phyloP scores from a whole-genome alignment of 129 eudicot species.

The Smallanthus sonchifolius region DNA sequence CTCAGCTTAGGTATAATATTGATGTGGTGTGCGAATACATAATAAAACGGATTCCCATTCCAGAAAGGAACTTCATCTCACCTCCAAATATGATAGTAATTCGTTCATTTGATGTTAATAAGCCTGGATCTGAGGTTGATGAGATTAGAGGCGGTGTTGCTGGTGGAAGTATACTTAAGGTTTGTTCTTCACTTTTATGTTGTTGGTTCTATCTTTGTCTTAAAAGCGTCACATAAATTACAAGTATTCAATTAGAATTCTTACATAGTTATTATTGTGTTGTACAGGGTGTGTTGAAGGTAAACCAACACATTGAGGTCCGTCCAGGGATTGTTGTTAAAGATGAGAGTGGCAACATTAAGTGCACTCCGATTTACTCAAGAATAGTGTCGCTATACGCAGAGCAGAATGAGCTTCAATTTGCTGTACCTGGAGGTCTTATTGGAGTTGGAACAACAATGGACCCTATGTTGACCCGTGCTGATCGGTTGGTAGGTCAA shows the following conservation, averaged over 20 bases:
- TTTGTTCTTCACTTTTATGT: conserved; percentile 1
- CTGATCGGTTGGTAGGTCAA: conserved; percentile 96
- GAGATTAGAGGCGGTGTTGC: conserved; percentile 97
- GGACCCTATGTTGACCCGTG: conserved; percentile 98
- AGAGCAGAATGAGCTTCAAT: conserved; percentile 91
- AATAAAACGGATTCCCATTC: conserved; percentile 89
- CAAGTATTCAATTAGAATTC: not conserved
- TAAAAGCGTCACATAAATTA: not conserved
- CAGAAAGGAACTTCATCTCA: conserved; percentile 83
- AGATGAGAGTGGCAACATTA: conserved; percentile 87
- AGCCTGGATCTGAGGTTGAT: conserved; percentile 96
- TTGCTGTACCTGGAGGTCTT: conserved; percentile 98
- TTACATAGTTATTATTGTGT: not conserved
- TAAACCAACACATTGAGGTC: conserved; percentile 82
- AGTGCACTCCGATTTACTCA: conserved; percentile 92
- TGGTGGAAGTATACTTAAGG: conserved; percentile 98
- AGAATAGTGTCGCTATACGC: conserved; percentile 92
- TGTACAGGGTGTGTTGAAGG: conserved; percentile 93
- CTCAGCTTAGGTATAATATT: conserved; percentile 89
- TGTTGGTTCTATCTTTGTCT: not conserved
- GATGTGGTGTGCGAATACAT: conserved; percentile 93
- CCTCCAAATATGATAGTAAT: conserved; percentile 99
- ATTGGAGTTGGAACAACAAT: conserved; percentile 98
- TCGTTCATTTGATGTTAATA: conserved; percentile 93
- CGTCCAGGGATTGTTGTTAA: conserved; percentile 97